A percentile compares a stretch with the other conserved stretches of the same genome.
Evolutionary conservation across 768 basidiomycete genomes (phyloP).

Genomic region (Podaxis sp.): DNA sequence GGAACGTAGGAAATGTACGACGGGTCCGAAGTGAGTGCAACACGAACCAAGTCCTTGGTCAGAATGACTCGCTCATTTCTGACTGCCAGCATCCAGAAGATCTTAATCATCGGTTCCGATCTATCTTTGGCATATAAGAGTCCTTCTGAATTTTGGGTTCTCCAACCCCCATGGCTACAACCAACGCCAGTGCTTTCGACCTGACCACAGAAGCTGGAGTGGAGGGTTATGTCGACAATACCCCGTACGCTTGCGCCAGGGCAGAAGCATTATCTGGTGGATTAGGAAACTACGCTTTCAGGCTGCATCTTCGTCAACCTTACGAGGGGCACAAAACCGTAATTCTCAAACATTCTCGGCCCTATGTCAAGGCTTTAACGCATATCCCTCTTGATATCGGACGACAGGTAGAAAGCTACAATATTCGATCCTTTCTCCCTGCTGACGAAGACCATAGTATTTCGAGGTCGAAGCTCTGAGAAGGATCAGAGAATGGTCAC

Average conservation of each 20-base stretch:
- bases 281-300: conserved; percentile 53
- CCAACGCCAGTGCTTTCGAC: conserved; percentile 19
- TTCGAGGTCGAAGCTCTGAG: conserved; percentile 49
- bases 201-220: conserved; percentile 34
- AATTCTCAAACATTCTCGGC: conserved; percentile 58
- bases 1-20: not conserved
- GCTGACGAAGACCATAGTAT: conserved; percentile 20
- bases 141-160: not conserved
- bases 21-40: conserved; percentile 2
- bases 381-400: conserved; percentile 30
- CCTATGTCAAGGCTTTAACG: conserved; percentile 32
- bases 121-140: conserved; percentile 1
- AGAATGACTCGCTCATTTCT: not conserved
- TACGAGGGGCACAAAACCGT: conserved; percentile 44
- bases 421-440: not conserved
- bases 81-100: not conserved
- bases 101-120: not conserved
- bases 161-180: conserved; percentile 1
- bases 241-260: conserved; percentile 42
- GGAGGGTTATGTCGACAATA: conserved; percentile 42
- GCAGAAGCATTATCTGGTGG: conserved; percentile 50
- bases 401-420: conserved; percentile 46
- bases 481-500: conserved; percentile 37
- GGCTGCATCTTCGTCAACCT: conserved; percentile 41
- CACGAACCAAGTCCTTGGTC: not conserved